Base-by-base conservation (phyloP, 2,329 filamentous ascomycete species). In the Aspergillus niger region DNA sequence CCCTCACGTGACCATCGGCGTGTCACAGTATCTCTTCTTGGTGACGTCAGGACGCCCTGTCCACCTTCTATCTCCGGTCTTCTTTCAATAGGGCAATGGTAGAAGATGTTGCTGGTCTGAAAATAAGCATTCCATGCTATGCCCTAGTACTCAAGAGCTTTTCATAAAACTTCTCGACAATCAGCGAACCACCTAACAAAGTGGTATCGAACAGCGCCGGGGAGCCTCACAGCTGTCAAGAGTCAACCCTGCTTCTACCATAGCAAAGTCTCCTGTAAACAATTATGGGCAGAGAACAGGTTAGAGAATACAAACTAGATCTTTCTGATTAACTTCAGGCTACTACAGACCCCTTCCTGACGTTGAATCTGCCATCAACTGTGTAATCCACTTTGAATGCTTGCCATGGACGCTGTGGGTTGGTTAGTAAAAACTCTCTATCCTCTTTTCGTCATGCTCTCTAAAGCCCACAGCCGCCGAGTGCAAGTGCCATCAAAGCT, bases 1-100 rank as follows among this genome's bases (percentile, higher is more conserved):
- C n/a, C 22, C 43, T 60, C 63, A 64, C 63, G 63, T 64, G 63
- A 64, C 15, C n/a, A 10, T 4, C 1, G 41, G 17, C 17, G 17
- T 36, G 20, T 20, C 20, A 36, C 32, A 36, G 11, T 36, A n/a
- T 30, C 24, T 43, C 24, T 20, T 17, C 13, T 28, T 7, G 39
- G 43, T 63, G 62, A 62, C 62, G 58, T 64, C 62, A 63, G 50
- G 41, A 44, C 20, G 20, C 41, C 20, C n/a, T 36, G 11, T 36
- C 11, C 32, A 36, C 11, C 32, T 36, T 13, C 11, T 36, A 13
- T 36, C 5, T 13, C 32, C 11, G 32, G 4, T 26, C 26, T 36
- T 36, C 32, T 36, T 5, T 36, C 32, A 15, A 11, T 13, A 36
- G 3, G 3, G 10, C 20, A 24, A 24, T 13, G 32, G 11, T 36